Conservation (phyloP, 257 asterid species). For the Nicotiana tomentosiformis region DNA sequence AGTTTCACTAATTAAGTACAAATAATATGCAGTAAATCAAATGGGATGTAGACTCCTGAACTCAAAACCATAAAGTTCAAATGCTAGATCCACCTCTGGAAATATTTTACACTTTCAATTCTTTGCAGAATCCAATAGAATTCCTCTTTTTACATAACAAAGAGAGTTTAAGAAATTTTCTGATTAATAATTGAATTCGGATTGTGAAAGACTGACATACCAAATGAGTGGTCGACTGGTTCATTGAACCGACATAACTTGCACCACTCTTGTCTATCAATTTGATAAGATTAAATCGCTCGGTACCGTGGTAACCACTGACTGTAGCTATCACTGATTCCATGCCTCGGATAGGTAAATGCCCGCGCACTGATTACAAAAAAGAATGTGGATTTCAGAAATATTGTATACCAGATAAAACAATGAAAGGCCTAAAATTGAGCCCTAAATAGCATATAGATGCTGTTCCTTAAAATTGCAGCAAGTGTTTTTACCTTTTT, state of each 20-base stretch:
- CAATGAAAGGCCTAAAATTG: not conserved
- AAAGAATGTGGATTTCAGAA: not conserved
- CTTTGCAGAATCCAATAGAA: not conserved
- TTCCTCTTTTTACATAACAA: not conserved
- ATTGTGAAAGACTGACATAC: conserved; percentile 44
- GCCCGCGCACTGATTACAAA: conserved; percentile 11
- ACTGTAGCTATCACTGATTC: conserved; percentile 55
- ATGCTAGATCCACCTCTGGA: too few species aligned
- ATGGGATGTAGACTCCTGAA: too few species aligned
- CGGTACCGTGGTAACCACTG: conserved; percentile 34
- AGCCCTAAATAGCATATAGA: not conserved
- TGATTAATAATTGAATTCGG: conserved; percentile 20
- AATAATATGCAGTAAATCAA: too few species aligned
- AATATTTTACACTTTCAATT: not conserved
- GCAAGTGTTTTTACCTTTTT: conserved; percentile 25
- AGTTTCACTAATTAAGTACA: too few species aligned
- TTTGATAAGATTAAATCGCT: conserved; percentile 40
- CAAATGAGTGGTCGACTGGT: conserved; percentile 34
- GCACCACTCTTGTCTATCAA: conserved; percentile 29
- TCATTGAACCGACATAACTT: conserved; percentile 37
- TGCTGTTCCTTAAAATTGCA: not conserved
- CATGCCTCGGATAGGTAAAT: conserved; percentile 45
- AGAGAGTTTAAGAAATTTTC: conserved; percentile 27
- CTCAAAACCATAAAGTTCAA: too few species aligned
- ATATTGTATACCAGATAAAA: not conserved